These are phyloP conservation scores for Rubia tinctorum DNA, from an alignment of 305 asterid species.

Conservation along the genomic window DNA sequence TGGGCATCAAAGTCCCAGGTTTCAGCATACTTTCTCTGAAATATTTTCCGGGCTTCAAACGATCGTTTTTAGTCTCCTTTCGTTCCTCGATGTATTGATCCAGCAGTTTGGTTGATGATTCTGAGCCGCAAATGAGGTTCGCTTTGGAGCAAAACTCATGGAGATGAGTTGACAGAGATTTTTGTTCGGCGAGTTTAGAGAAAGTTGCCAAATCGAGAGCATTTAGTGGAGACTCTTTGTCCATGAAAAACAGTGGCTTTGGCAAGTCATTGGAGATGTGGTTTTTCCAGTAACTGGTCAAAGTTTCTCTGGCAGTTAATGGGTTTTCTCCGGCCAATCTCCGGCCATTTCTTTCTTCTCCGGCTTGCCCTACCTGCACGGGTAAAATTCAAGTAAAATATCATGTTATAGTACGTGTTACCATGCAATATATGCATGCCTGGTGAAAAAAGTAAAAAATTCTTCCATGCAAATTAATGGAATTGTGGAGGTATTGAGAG, in stretches of 20 bases:
- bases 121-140: constrained; percentile 68
- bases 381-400: background rate
- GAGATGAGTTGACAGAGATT: constrained; percentile 54
- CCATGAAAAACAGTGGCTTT: constrained; percentile 48
- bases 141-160: constrained; percentile 66
- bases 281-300: constrained; percentile 68
- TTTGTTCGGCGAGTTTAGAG: constrained; percentile 56
- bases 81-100: constrained; percentile 8
- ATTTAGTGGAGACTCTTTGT: constrained; percentile 65
- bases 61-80: constrained; percentile 26
- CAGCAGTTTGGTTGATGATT: constrained; percentile 46
- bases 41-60: constrained; percentile 72
- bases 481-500: too few species aligned
- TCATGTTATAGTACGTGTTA: background rate
- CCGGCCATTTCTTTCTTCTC: constrained; percentile 27
- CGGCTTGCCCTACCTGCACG: constrained; percentile 42
- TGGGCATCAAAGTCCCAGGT: constrained; percentile 51
- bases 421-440: too few species aligned
- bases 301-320: constrained; percentile 58
- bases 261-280: constrained; percentile 64
- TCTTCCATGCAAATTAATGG: too few species aligned
- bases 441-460: too few species aligned
- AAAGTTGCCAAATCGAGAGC: constrained; percentile 56
- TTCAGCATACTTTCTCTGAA: constrained; percentile 64
- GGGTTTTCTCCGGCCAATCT: constrained; percentile 38